Evolutionary conservation across 2,329 filamentous ascomycete genomes (phyloP), one percentile per base, ranked within the genome.

Genomic region (Exophiala calicioides): DNA sequence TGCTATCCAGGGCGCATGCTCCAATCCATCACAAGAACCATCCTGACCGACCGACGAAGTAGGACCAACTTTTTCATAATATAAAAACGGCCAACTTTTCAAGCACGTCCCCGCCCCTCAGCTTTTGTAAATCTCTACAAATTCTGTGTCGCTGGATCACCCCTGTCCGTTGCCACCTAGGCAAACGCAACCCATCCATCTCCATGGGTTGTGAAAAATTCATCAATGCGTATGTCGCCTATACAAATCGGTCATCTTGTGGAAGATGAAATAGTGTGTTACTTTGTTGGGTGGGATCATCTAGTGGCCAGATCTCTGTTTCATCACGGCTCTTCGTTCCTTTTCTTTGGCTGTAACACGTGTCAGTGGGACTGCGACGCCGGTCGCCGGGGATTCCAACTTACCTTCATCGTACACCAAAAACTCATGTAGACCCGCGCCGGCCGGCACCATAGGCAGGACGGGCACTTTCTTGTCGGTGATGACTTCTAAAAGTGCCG

Each of bases 401-500:
- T 68, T 77, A 85, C 82, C 80, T 73, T 82, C 78, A 67, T 95
- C 89, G 70, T 88, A 95, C 13, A 90, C 80, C 65, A 97, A 77
- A 72, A 97, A 96, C 70, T 97, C 93, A 66, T 97, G 89, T 61
- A 98, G 77, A 50, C 79, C 91, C 53, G 80, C 85, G 27, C 93
- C 93, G 29, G 82, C 85, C 3, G 91, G 91, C 35, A 98, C 93
- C 93, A 97, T 97, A 27, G 93, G 93, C 62, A 97, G 74, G n/a
- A 98, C 91, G 35, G 91, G 91, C 19, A 73, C 72, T 64, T 74
- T 85, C 65, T 81, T 79, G 68, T 97, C 93, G 3, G 88, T 93
- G 41, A 95, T 78, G 43, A 98, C 86, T 73, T 97, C 91, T 50
- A 60, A 46, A 13, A 98, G 77, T 30, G 90, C 90, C 15, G 93